Evolutionary conservation across 192 early-diverging fungal species (phyloP).

Genomic region (Podila horticola): DNA sequence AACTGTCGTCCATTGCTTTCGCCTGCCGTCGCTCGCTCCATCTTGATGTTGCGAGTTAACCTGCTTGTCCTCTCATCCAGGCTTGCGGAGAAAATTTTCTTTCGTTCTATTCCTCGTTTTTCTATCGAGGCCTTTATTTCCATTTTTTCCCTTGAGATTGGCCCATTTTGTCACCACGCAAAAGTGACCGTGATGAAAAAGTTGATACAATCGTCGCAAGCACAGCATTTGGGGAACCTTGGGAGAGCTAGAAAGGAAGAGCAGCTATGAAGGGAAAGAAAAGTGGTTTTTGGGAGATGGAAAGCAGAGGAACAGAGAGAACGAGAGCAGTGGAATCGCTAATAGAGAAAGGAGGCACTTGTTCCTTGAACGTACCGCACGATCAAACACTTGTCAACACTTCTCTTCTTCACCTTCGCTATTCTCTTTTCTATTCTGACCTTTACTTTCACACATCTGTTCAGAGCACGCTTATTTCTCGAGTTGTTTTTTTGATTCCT

Average conservation of each 20-base stretch:
- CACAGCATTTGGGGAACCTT: constrained; percentile 49
- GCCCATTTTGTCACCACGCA: constrained; percentile 20
- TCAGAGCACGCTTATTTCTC: constrained; percentile 14
- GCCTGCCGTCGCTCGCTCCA: constrained; percentile 1
- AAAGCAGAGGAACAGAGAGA: constrained; percentile 9
- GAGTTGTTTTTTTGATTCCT: constrained; percentile 55
- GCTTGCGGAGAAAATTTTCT: neutral
- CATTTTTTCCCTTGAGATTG: constrained; percentile 13
- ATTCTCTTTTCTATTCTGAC: constrained; percentile 2
- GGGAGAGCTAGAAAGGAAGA: constrained; percentile 52
- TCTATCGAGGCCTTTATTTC: constrained; percentile 1
- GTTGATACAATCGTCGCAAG: constrained; percentile 52
- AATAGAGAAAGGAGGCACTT: neutral
- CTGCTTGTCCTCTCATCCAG: neutral
- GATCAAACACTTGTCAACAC: neutral
- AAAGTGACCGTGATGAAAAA: constrained; percentile 49
- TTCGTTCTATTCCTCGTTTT: constrained; percentile 4
- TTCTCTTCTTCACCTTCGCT: constrained; percentile 1
- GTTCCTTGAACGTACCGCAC: too few species aligned
- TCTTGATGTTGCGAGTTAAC: neutral
- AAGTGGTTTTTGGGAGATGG: neutral
- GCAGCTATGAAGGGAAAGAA: constrained; percentile 44
- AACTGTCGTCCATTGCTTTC: neutral
- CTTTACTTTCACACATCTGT: constrained; percentile 2
- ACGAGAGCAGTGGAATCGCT: constrained; percentile 2